Evolutionary conservation across 225 moss, liverwort and hornwort genomes (phyloP), one percentile per base, ranked within the genome.

Genomic region (Climacium dendroides): DNA sequence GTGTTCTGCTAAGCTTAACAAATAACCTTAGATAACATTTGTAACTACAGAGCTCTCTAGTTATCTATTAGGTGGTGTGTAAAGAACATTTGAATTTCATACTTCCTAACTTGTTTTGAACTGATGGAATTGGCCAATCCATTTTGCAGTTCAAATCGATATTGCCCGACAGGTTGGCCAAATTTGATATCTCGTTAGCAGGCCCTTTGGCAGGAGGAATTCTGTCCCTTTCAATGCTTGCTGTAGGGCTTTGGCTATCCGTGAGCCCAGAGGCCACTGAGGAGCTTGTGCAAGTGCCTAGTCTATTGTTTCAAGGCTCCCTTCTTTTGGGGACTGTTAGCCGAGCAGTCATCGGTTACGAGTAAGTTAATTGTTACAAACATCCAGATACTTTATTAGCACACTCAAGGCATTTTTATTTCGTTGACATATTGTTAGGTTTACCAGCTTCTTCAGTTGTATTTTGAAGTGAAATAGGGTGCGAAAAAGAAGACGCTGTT

Each of bases 201-300:
- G 98, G 98, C 79, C 97, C 98, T 78, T 83, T 95, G 59, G 98
- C 96, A 64, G 98, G 98, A 47, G 97, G 94, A 24, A 84, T 95
- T 87, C 86, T 98, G 67, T 98, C 98, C 67, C 84, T 95, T 32
- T 93, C 96, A 70, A 98, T 98, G 98, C 95, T 98, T 78, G 93
- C 85, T 80, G 94, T 95, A 60, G 97, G 98, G 70, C 94, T 98
- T 37, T 91, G 93, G 86, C 91, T 98, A 57, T 96, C 98, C 50
- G 94, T 94, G 65, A 94, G 89, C 69, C 93, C 97, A 62, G 96
- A 98, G 83, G 94, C 95, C 78, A 92, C 93, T 83, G 93, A 92
- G 83, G 95, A 96, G 90, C 93, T 98, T 78, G 95, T 98, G 66
- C 96, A 97, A 91, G 98, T 98, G 62, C 98, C 98, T 72, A 98